Evolutionary conservation across 305 asterid genomes (phyloP).

Genomic region (Solanum hybrid): DNA sequence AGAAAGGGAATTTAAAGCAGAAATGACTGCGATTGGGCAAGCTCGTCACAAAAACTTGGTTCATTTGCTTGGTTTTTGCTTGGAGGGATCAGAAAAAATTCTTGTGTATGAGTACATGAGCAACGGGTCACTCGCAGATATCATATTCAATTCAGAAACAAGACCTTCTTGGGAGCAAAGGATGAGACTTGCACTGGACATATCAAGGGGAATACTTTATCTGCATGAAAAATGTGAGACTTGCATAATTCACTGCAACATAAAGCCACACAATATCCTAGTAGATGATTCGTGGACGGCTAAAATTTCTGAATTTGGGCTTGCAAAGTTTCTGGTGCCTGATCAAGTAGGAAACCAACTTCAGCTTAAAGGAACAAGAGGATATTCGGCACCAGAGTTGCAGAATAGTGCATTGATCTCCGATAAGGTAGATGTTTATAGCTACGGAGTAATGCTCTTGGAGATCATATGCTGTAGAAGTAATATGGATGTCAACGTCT

Average conservation of each 20-base stretch:
- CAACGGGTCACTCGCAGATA: slow-evolving; percentile 19
- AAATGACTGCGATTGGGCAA: slow-evolving; percentile 12
- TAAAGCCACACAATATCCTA: slow-evolving; percentile 16
- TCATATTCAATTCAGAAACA: slow-evolving; percentile 3
- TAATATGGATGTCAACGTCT: slow-evolving; percentile 5
- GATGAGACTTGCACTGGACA: slow-evolving; percentile 13
- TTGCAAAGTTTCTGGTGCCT: slow-evolving; percentile 14
- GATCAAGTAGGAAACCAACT: slow-evolving; percentile 4
- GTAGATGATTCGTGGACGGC: slow-evolving; percentile 17
- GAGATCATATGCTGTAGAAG: slow-evolving; percentile 16
- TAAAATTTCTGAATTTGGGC: slow-evolving; percentile 17
- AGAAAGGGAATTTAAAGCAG: slow-evolving; percentile 11
- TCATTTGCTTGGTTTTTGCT: slow-evolving; percentile 21
- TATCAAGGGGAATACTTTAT: slow-evolving; percentile 15
- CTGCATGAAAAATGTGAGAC: slow-evolving; percentile 24
- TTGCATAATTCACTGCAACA: slow-evolving; percentile 18
- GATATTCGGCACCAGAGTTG: slow-evolving; percentile 24
- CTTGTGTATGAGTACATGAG: slow-evolving; percentile 22
- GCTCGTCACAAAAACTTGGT: slow-evolving; percentile 18
- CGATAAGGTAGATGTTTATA: slow-evolving; percentile 21
- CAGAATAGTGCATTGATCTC: slow-evolving; percentile 1
- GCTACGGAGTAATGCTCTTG: slow-evolving; percentile 20
- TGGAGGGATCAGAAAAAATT: slow-evolving; percentile 14
- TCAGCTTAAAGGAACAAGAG: slow-evolving; percentile 8
- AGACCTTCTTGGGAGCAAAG: slow-evolving; percentile 16